phyloP scores from a whole-genome alignment of 2,329 filamentous ascomycete genomes.

The Achaetomium macrosporum region DNA sequence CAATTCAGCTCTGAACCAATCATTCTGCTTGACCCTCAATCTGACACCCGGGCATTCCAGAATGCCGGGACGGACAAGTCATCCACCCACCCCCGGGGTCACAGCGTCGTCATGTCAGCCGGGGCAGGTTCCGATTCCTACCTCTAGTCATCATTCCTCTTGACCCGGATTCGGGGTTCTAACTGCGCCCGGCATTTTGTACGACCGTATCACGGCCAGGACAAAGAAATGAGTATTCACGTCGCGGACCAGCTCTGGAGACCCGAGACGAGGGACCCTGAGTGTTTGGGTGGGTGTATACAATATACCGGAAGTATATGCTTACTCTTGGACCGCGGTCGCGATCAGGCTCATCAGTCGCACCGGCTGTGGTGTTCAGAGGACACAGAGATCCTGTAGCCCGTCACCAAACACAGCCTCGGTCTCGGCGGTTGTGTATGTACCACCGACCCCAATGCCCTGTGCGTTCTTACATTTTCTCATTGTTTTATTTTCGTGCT shows the following conservation, averaged over 20 bases:
- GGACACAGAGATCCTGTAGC: constrained; percentile 1
- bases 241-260: neutral
- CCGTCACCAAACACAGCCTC: neutral
- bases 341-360: neutral
- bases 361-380: neutral
- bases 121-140: too few relatives aligned
- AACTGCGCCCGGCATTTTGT: too few relatives aligned
- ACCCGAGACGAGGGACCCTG: neutral
- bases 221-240: neutral
- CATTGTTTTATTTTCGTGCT: neutral
- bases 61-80: constrained; percentile 2
- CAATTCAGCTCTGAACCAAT: too few relatives aligned
- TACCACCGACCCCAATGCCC: neutral
- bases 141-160: too few relatives aligned
- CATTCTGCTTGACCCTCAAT: too few relatives aligned
- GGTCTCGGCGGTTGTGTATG: neutral
- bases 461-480: neutral
- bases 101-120: too few relatives aligned
- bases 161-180: too few relatives aligned
- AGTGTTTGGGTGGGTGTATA: too few relatives aligned
- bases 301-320: too few relatives aligned
- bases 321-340: too few relatives aligned
- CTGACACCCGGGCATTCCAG: constrained; percentile 2
- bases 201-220: neutral
- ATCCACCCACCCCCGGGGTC: neutral